Evolutionary conservation across 1,284 basidiomycete species (phyloP).

Genomic region (Salmacisia buchloeana): DNA sequence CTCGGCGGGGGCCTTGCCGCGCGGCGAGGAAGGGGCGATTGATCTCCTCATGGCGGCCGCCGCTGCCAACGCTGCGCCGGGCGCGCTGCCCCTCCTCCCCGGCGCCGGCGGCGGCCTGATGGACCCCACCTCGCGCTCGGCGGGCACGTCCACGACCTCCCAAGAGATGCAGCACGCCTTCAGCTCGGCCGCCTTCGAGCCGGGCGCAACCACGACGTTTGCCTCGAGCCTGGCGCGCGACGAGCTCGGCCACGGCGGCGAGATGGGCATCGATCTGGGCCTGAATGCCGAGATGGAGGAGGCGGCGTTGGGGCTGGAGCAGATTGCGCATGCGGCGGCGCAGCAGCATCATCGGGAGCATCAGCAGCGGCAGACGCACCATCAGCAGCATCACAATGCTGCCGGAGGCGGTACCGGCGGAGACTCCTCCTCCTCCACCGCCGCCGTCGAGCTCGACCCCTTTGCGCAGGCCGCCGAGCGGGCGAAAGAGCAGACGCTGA

Average conservation of each 20-base stretch:
- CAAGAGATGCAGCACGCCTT: constrained; percentile 5
- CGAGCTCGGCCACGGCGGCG: neutral
- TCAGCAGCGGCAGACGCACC: neutral
- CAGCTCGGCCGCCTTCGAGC: neutral
- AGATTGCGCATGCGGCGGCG: constrained; percentile 1
- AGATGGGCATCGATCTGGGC: constrained; percentile 1
- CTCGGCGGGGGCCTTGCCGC: neutral
- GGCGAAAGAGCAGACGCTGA: constrained; percentile 4
- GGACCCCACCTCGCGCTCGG: neutral
- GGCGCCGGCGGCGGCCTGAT: no score
- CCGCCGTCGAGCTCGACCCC: neutral
- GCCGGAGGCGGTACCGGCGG: neutral
- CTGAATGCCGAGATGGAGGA: constrained; percentile 8
- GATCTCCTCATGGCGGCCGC: constrained; percentile 3
- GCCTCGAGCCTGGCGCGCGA: neutral
- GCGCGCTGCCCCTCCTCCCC: no score
- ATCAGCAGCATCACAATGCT: neutral
- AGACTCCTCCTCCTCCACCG: neutral
- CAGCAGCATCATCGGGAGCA: constrained; percentile 6
- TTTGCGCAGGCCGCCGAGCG: constrained; percentile 4
- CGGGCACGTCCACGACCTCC: neutral
- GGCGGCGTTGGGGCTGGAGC: neutral
- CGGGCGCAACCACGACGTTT: neutral
- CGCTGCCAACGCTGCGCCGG: neutral
- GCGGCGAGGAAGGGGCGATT: neutral